A percentile compares a stretch with the other conserved stretches of the same genome.
Conservation (phyloP, 176 grass and related monocot species). For the Eleusine coracana region DNA sequence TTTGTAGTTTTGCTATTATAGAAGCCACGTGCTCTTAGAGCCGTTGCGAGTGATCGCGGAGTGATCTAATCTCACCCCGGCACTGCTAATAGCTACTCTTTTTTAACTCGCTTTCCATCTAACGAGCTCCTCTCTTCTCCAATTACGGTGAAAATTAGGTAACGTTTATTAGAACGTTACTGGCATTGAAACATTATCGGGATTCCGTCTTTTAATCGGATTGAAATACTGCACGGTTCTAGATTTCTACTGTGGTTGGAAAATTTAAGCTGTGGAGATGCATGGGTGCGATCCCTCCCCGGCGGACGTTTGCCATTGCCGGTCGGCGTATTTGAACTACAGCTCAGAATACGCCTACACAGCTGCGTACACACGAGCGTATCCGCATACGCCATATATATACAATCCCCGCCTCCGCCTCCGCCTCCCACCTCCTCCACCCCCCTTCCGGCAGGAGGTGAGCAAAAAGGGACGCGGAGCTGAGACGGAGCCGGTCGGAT, state of each 20-base stretch:
- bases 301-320: not conserved
- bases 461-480: conserved; percentile 37
- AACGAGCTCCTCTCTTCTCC: not conserved
- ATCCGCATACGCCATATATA: conserved; percentile 43
- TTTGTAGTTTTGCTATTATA: not conserved
- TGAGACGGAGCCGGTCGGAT: conserved; percentile 43
- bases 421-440: not conserved
- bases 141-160: not conserved
- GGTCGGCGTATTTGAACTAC: conserved; percentile 30
- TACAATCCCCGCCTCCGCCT: not conserved
- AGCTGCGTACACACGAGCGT: conserved; percentile 1
- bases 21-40: not conserved
- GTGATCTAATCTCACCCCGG: not conserved
- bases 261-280: not conserved
- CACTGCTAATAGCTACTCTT: not conserved
- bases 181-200: not conserved
- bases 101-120: not conserved
- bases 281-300: not conserved
- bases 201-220: not conserved
- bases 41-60: not conserved
- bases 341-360: conserved; percentile 35
- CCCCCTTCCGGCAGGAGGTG: conserved; percentile 17
- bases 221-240: not conserved
- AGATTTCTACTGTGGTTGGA: not conserved
- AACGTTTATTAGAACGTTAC: not conserved